Evolutionary conservation across 495 filamentous ascomycete species (phyloP), one percentile per base, ranked within the genome.

Genomic region (Staphylotrichum tortipilum): DNA sequence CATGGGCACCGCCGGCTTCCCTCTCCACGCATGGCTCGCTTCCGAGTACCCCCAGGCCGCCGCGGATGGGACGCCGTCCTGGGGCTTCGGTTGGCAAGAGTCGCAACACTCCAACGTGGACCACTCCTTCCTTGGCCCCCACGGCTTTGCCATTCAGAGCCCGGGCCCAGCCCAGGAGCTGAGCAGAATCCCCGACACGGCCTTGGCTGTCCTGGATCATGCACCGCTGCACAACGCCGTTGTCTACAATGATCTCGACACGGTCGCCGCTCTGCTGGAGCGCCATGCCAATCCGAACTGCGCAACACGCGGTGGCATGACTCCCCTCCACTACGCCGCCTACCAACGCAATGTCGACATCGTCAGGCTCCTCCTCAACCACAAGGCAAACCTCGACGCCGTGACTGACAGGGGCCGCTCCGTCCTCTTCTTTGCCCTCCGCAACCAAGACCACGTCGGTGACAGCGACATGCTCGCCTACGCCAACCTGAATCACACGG

Each of bases 361-460:
- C 2, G 44, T 54, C 21, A 44, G 15, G 10, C 49, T 60, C 4
- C 47, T 60, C 23, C 23, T 36, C 7, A 9, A 31, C 12, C 12
- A 52, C 17, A 50, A 53, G 6, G 57, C 57, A 11, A 50, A 35
- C 23, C 33, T 56, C 4, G 53, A 56, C 14, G 45, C 53, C n/a
- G 24, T 41, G 21, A 60, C 57, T 0, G 47, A 60, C 26, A 22
- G 45, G 10, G 22, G 24, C 14, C 44, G 35, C 7, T 51, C 53
- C 1, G 28, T 60, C 18, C 50, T 60, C 3, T 60, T 56, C 50
- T 60, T 56, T 8, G 45, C 53, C 2, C 45, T 56, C 14, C 44
- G 53, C 28, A 35, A 38, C 41, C 47, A 38, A 4, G 29, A 26
- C 9, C 41, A 47, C 14, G 12, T 31, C 8, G 38, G 19, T 9